These are phyloP conservation scores for Lonicera japonica DNA, from an alignment of 129 eudicot species.

Conservation along the genomic window DNA sequence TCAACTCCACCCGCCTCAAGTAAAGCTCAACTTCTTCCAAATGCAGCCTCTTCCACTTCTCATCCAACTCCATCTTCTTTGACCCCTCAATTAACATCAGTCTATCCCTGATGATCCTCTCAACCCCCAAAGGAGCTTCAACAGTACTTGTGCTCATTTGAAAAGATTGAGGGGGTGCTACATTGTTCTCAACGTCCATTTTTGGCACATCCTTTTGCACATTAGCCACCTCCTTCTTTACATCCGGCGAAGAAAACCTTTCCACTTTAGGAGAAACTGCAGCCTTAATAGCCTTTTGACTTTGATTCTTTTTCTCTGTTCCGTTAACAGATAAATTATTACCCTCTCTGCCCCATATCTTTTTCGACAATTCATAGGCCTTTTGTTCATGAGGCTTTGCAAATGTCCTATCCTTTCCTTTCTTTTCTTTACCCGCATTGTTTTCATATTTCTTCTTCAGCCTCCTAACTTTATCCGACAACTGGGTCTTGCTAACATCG, in stretches of 20 bases:
- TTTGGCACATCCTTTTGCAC: constrained; percentile 13
- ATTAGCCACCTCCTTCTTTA: constrained; percentile 3
- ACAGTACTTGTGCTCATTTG: too few relatives aligned
- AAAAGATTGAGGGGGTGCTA: too few relatives aligned
- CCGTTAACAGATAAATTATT: constrained; percentile 10
- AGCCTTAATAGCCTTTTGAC: constrained; percentile 12
- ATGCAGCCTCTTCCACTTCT: constrained; percentile 37
- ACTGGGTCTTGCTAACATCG: constrained; percentile 46
- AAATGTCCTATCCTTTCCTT: constrained; percentile 37
- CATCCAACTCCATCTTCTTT: constrained; percentile 36
- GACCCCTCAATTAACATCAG: constrained; percentile 26
- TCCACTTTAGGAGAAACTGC: constrained; percentile 5
- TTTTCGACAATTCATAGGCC: constrained; percentile 45
- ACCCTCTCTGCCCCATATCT: constrained; percentile 45
- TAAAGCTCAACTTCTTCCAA: constrained; percentile 30
- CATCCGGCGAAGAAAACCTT: not conserved
- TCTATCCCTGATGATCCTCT: constrained; percentile 31
- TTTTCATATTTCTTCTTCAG: constrained; percentile 47
- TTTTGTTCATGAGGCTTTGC: constrained; percentile 49
- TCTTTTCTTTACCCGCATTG: constrained; percentile 31
- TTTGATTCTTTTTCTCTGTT: constrained; percentile 7
- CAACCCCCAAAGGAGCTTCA: constrained; percentile 9
- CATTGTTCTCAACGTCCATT: constrained; percentile 10
- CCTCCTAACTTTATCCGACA: constrained; percentile 44
- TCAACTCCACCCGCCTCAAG: constrained; percentile 29